Base-by-base conservation (phyloP, 805 yeast genomes). In the Tetrapisispora iriomotensis region DNA sequence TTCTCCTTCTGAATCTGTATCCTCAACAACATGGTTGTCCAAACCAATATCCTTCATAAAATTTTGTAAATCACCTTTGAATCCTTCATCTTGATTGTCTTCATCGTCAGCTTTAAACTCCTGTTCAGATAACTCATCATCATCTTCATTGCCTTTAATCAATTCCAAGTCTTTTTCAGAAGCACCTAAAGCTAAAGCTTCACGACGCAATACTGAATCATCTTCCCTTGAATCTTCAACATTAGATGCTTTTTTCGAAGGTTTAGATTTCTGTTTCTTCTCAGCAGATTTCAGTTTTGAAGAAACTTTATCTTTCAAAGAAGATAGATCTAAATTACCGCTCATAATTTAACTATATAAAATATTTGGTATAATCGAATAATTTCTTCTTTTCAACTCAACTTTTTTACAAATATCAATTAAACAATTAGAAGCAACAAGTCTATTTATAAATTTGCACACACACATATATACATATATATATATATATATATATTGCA, bases 161-260 rank as follows among this genome's bases (percentile, higher is more conserved):
- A 87, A 61, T 32, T 73, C 71, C 34, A 88, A 56, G 58, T 87
- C 96, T 18, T 78, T 88, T 48, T 83, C 92, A 13, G 85, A 71
- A 17, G 96, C 97, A 25, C 96, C 96, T 22, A 88, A 63, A 18
- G 78, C 79, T 12, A 79, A 57, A 2, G 94, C 94, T 63, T 82
- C 94, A 44, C 77, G 74, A 48, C 82, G 77, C 36, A 84, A 58
- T 2, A 44, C 51, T 4, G n/a, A n/a, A n/a, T 43, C 50, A 36
- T 41, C 43, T 42, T 13, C 38, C 15, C 12, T 40, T 9, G 42
- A 43, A 15, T 32, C 37, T 7, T 44, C 45, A 20, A 43, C 49
- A 19, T 43, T 42, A 40, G 35, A 29, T 17, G 27, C 30, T 25
- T 45, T 47, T 40, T 48, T 42, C 13, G 48, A 34, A 28, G 52